Conservation (phyloP, 169 alveolate genomes). For the Plasmodium vivax region DNA sequence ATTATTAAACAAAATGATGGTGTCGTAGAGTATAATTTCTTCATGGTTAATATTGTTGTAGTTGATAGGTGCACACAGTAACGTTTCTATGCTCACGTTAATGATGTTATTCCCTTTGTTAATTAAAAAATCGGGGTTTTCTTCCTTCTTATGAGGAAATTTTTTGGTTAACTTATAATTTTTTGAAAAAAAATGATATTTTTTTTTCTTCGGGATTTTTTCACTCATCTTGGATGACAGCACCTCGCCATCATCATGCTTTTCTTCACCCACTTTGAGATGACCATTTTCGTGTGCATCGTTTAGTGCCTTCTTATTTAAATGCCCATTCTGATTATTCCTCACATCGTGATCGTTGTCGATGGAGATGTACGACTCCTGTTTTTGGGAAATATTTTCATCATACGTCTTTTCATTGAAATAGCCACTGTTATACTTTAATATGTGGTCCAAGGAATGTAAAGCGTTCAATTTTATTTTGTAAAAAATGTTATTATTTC, state of each 20-base stretch:
- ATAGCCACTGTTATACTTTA: conserved; percentile 42
- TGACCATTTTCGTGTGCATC: conserved; percentile 1
- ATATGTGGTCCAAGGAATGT: conserved; percentile 69
- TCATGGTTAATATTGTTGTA: conserved; percentile 52
- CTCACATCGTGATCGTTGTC: conserved; percentile 6
- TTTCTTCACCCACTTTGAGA: conserved; percentile 17
- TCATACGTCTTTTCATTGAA: conserved; percentile 18
- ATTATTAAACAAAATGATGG: conserved; percentile 55
- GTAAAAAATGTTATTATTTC: conserved; percentile 70
- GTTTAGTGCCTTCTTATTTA: not conserved
- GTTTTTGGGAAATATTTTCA: not conserved
- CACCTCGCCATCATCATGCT: conserved; percentile 4
- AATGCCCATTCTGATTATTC: not conserved
- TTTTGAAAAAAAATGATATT: conserved; percentile 48
- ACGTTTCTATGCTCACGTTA: conserved; percentile 71
- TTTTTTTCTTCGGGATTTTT: conserved; percentile 53
- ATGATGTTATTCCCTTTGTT: conserved; percentile 73
- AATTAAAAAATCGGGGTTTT: conserved; percentile 10
- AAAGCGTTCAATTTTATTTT: conserved; percentile 59
- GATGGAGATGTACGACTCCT: conserved; percentile 4
- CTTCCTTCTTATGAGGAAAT: conserved; percentile 25
- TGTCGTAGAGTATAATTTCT: conserved; percentile 64
- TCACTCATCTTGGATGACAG: conserved; percentile 33
- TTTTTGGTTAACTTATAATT: conserved; percentile 38
- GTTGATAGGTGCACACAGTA: conserved; percentile 65